phyloP scores from a whole-genome alignment of 768 basidiomycete genomes.

The Suillus americanus region DNA sequence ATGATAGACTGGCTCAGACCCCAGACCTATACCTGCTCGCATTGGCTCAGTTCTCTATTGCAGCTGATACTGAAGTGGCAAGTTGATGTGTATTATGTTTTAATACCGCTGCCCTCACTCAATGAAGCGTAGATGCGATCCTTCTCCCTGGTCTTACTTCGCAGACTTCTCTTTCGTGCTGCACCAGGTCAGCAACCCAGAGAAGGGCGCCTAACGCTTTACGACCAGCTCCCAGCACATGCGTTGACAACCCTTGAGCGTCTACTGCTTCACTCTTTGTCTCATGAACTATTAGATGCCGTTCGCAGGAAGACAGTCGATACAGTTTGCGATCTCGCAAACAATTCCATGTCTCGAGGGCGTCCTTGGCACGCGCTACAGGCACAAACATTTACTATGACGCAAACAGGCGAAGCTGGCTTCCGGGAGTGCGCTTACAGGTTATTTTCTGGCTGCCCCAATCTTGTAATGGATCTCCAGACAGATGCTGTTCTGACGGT shows the following conservation, averaged over 20 bases:
- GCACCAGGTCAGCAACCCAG: constrained; percentile 35
- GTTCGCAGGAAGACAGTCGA: constrained; percentile 74
- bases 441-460: constrained; percentile 72
- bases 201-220: constrained; percentile 56
- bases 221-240: constrained; percentile 71
- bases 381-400: constrained; percentile 68
- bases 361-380: constrained; percentile 83
- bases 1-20: constrained; percentile 73
- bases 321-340: constrained; percentile 74
- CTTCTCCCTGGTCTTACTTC: constrained; percentile 78
- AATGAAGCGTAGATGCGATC: constrained; percentile 67
- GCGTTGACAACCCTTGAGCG: constrained; percentile 69
- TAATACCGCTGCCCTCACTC: constrained; percentile 9
- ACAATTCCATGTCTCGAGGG: constrained; percentile 71
- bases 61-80: constrained; percentile 78
- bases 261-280: constrained; percentile 67
- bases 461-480: constrained; percentile 75
- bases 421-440: constrained; percentile 65
- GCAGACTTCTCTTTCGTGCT: constrained; percentile 73
- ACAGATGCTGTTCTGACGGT: constrained; percentile 66
- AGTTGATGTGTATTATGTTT: constrained; percentile 28
- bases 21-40: constrained; percentile 81
- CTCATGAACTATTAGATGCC: constrained; percentile 54
- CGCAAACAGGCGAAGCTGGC: constrained; percentile 30
- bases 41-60: constrained; percentile 74